phyloP scores from a whole-genome alignment of 805 yeast genomes.

The Cyberlindnera lachancei region DNA sequence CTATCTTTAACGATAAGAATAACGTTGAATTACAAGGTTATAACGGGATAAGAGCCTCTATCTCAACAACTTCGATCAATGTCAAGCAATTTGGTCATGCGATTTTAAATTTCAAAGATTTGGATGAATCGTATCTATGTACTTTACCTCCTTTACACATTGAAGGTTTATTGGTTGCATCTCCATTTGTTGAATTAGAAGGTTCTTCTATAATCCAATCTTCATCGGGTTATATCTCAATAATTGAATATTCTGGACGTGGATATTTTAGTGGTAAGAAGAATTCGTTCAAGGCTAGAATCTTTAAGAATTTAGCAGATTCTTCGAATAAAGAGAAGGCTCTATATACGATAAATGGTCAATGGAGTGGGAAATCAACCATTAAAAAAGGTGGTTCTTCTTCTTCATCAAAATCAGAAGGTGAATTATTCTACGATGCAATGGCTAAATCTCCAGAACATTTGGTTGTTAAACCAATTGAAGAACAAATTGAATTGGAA shows the following conservation, averaged over 20 bases:
- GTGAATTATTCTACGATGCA: conserved; percentile 60
- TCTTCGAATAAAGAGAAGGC: conserved; percentile 53
- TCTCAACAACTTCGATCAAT: conserved; percentile 68
- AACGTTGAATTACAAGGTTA: conserved; percentile 76
- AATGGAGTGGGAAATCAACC: conserved; percentile 79
- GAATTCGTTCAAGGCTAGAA: conserved; percentile 82
- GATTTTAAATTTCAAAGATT: conserved; percentile 51
- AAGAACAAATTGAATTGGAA: conserved; percentile 74
- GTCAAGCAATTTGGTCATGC: conserved; percentile 95
- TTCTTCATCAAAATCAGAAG: conserved; percentile 36
- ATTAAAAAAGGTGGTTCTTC: conserved; percentile 58
- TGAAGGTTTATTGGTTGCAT: conserved; percentile 84
- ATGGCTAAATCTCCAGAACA: conserved; percentile 40
- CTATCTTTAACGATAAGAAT: conserved; percentile 66
- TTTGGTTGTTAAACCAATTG: conserved; percentile 71
- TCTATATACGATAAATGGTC: conserved; percentile 76
- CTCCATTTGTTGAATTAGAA: conserved; percentile 93
- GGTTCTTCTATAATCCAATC: conserved; percentile 81
- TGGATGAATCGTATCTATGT: conserved; percentile 62
- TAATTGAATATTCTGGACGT: conserved; percentile 79
- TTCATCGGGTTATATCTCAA: conserved; percentile 66
- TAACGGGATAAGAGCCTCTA: conserved; percentile 79
- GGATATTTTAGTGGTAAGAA: conserved; percentile 96
- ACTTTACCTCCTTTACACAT: conserved; percentile 94
- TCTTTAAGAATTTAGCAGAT: conserved; percentile 47